Base-by-base conservation (phyloP, 352 stramenopile species). In the Pythium chondricola region DNA sequence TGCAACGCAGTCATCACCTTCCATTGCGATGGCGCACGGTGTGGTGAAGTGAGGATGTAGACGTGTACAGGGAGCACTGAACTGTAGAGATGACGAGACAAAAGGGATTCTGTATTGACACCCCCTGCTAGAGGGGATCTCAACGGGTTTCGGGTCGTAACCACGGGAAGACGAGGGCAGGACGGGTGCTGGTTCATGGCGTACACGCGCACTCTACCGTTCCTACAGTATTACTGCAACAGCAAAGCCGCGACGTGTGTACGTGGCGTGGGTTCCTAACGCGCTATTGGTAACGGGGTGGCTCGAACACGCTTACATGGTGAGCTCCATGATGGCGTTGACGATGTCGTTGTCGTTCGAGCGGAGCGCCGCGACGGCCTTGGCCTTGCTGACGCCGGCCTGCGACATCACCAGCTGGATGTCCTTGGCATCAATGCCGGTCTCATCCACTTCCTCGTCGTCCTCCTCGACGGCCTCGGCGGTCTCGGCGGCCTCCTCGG, bases 251-350 rank as follows among this genome's bases (percentile, higher is more conserved):
- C n/a, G n/a, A 10, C n/a, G n/a, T 30, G 26, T 35, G 32, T 30
- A 33, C 45, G 45, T 61, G 53, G 53, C 45, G 53, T 56, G 47
- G 53, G 53, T 43, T 61, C 56, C 56, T 63, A 63, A 44, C 56
- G 56, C 30, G 48, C 56, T 63, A 63, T 55, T 63, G 45, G 21
- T 38, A 13, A 33, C 29, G 29, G 9, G 25, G 21, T 14, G 38
- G 32, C n/a, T 10, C 26, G 22, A 40, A 45, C 25, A 29, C 45
- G 48, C 48, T 93, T 97, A 98, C 70, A 98, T 98, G 56, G 95
- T 99, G 59, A 99, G 83, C 71, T 98, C 96, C 97, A 99, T 99
- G 71, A 99, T 99, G 50, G 95, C 87, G 78, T 99, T 99, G 33
- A 99, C 96, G 63, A 99, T 95, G 85, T 99, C 97, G 61, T 94